A percentile compares a stretch with the other conserved stretches of the same genome.
Evolutionary conservation across 441 rosid species (phyloP).

Genomic region (Gossypium gossypioides): DNA sequence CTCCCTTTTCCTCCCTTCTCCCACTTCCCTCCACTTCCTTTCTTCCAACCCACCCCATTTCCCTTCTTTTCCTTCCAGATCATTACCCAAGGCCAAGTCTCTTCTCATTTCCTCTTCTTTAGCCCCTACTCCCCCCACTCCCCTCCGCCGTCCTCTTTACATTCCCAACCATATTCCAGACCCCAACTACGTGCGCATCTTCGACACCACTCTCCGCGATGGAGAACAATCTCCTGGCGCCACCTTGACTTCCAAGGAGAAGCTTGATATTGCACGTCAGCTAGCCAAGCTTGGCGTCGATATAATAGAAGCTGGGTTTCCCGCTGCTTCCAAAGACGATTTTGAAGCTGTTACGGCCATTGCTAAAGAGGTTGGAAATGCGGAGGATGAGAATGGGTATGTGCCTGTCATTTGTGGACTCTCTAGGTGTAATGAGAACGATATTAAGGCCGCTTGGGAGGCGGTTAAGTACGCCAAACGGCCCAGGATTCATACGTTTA

Average conservation of each 20-base stretch:
- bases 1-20: neutral
- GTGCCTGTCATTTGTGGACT: constrained; percentile 89
- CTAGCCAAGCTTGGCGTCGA: constrained; percentile 76
- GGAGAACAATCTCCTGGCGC: constrained; percentile 97
- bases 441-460: constrained; percentile 72
- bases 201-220: constrained; percentile 91
- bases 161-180: constrained; percentile 58
- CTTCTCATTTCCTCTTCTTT: constrained; percentile 23
- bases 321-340: constrained; percentile 74
- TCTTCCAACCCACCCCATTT: neutral
- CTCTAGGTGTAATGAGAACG: constrained; percentile 73
- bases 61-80: constrained; percentile 10
- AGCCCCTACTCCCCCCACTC: constrained; percentile 6
- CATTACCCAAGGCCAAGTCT: constrained; percentile 14
- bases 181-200: constrained; percentile 69
- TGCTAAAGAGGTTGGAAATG: constrained; percentile 60
- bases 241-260: constrained; percentile 70
- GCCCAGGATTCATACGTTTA: constrained; percentile 76
- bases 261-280: constrained; percentile 73
- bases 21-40: neutral
- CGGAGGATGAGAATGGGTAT: constrained; percentile 44
- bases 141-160: constrained; percentile 42
- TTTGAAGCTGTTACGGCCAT: constrained; percentile 69
- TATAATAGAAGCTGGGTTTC: constrained; percentile 83
- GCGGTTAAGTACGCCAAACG: constrained; percentile 71